Evolutionary conservation across 2,329 filamentous ascomycete genomes (phyloP).

Genomic region (Elsinoe necatrix): DNA sequence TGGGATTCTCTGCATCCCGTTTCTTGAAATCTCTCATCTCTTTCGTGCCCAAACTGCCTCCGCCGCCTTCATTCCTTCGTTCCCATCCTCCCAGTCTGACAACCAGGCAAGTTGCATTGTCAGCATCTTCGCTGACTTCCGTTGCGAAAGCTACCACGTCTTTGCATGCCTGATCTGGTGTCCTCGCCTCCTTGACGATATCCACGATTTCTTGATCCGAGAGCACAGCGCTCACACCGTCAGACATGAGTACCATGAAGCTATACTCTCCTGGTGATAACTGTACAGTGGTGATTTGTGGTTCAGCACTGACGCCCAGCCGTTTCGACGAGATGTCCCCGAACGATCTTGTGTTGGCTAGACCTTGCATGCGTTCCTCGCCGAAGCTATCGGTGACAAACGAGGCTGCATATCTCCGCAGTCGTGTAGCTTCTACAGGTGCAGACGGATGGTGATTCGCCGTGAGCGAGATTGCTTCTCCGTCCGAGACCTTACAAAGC

Average conservation of each 20-base stretch:
- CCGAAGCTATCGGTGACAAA: constrained; percentile 96
- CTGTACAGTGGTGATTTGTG: constrained; percentile 73
- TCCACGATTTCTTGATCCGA: constrained; percentile 94
- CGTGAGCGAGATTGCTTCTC: constrained; percentile 70
- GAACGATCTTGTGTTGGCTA: constrained; percentile 91
- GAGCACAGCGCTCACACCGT: constrained; percentile 79
- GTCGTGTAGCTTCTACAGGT: constrained; percentile 70
- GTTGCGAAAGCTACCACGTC: constrained; percentile 80
- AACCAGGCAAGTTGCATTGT: constrained; percentile 57
- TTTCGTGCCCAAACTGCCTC: constrained; percentile 84
- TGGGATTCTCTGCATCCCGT: constrained; percentile 72
- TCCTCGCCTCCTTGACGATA: constrained; percentile 85
- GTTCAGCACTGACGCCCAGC: constrained; percentile 88
- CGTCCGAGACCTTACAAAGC: constrained; percentile 77
- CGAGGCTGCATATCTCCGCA: constrained; percentile 75
- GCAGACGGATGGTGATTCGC: constrained; percentile 89
- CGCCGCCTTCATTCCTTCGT: constrained; percentile 68
- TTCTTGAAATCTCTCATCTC: constrained; percentile 79
- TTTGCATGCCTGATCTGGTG: constrained; percentile 74
- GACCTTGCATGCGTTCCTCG: constrained; percentile 85
- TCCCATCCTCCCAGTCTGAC: constrained; percentile 59
- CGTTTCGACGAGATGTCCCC: constrained; percentile 88
- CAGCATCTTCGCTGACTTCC: constrained; percentile 63
- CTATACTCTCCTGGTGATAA: constrained; percentile 75
- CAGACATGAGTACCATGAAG: constrained; percentile 80